phyloP scores from a whole-genome alignment of 2,329 filamentous ascomycete genomes.

The Neopestalotiopsis rosae region DNA sequence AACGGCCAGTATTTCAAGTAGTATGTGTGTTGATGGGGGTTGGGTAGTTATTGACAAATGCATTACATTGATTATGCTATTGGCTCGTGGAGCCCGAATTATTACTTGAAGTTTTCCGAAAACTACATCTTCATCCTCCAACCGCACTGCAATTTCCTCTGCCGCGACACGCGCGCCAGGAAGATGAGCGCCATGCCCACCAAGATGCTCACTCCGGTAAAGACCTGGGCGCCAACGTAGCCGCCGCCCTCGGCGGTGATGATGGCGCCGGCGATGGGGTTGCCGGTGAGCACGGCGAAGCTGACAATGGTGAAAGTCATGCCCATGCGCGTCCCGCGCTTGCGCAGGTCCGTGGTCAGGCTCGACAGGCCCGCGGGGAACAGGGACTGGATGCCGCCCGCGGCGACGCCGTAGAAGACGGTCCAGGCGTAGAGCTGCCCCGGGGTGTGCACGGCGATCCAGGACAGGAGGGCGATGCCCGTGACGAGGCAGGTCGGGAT shows the following conservation, averaged over 20 bases:
- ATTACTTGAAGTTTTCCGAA: background rate
- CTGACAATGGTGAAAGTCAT: slow-evolving; percentile 64
- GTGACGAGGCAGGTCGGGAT: slow-evolving; percentile 51
- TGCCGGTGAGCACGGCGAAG: slow-evolving; percentile 57
- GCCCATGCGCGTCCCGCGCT: slow-evolving; percentile 59
- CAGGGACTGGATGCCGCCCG: slow-evolving; percentile 67
- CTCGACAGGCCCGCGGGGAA: slow-evolving; percentile 68
- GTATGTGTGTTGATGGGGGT: background rate
- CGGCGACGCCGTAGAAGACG: slow-evolving; percentile 67
- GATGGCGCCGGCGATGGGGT: slow-evolving; percentile 57
- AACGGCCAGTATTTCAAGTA: slow-evolving; percentile 28
- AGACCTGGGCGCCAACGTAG: slow-evolving; percentile 55
- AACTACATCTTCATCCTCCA: slow-evolving; percentile 45
- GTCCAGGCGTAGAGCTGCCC: slow-evolving; percentile 66
- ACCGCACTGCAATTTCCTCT: slow-evolving; percentile 41
- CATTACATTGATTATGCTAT: background rate
- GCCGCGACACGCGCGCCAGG: slow-evolving; percentile 44
- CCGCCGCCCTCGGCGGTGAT: slow-evolving; percentile 45
- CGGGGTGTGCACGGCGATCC: slow-evolving; percentile 60
- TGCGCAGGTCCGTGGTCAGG: slow-evolving; percentile 56
- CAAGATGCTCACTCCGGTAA: slow-evolving; percentile 49
- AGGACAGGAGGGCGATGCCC: slow-evolving; percentile 55
- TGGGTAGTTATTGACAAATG: no score
- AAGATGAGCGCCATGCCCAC: slow-evolving; percentile 46
- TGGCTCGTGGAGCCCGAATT: no score